Base-by-base conservation (phyloP, 805 yeast species). In the Candida xiaguanensis region DNA sequence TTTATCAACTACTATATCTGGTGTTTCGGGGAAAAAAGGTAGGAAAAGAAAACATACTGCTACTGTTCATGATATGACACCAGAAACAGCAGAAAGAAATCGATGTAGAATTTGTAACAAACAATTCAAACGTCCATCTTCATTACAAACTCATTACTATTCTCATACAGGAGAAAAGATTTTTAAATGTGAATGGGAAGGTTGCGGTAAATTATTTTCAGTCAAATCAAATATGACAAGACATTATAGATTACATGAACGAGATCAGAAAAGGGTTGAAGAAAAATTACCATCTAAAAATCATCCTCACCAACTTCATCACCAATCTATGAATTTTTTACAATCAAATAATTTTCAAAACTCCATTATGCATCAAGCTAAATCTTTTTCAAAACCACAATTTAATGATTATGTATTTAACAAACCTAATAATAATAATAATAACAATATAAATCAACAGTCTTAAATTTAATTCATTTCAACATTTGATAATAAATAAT, bases 211-310 rank as follows among this genome's bases (percentile, higher is more conserved):
- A 51, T 52, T 74, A 3, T 88, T 88, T 55, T 77, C 82, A 13
- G 89, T 90, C 15, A 77, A 86, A 53, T 78, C 87, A 29, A 90
- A 88, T 53, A 78, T 88, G 79, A 78, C 83, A 4, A 70, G 96
- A 44, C 96, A 88, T 58, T 74, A 77, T 46, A 77, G 78, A 53
- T 70, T 85, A 31, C 96, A 88, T 38, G 48, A 52, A 40, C 39
- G 63, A 35, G 64, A 59, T 31, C 25, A 31, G n/a, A 42, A 33
- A 24, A 40, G 35, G 13, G 39, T 25, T 24, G 30, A 31, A 25
- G 36, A 34, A 25, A 22, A 28, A 16, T 28, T 28, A 14, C 18
- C 31, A 11, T 8, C 6, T 8, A 15, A 16, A 28, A 28, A 15
- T 15, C 31, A 20, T 20, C 9, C 24, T 9, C 24, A 20, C 24